phyloP scores from a whole-genome alignment of 306 rosid species.

The Malus fusca region DNA sequence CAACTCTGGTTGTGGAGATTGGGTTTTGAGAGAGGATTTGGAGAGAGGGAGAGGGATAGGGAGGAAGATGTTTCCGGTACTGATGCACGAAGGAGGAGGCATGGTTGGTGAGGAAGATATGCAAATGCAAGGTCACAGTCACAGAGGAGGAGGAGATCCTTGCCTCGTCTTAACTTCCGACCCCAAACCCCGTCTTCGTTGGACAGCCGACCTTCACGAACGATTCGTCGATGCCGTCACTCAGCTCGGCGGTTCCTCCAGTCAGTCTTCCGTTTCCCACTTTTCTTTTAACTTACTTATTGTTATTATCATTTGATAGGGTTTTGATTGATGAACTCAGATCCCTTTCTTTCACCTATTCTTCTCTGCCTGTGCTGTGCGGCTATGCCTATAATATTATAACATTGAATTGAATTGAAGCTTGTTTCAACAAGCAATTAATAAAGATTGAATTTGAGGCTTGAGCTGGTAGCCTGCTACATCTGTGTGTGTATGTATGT shows the following conservation, averaged over 20 bases:
- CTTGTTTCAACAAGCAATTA: neutral
- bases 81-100: conserved; percentile 57
- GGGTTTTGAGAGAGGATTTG: neutral
- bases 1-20: neutral
- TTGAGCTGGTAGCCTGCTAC: neutral
- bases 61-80: conserved; percentile 55
- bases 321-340: neutral
- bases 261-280: conserved; percentile 24
- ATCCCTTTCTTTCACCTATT: neutral
- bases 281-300: neutral
- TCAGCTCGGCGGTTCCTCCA: conserved; percentile 89
- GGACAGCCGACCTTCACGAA: conserved; percentile 97
- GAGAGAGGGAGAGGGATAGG: conserved; percentile 1
- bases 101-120: conserved; percentile 46
- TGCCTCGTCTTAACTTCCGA: conserved; percentile 90
- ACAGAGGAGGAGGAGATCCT: conserved; percentile 46
- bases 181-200: conserved; percentile 99
- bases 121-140: conserved; percentile 36
- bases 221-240: conserved; percentile 92
- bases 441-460: neutral
- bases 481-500: too few relatives aligned
- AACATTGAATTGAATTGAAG: neutral
- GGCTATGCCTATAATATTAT: neutral
- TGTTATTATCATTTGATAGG: neutral
- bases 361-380: neutral